Percentiles rank a stretch among this genome's conserved stretches.
phyloP scores from a whole-genome alignment of 306 rosid species.

The Trifolium pratense region DNA sequence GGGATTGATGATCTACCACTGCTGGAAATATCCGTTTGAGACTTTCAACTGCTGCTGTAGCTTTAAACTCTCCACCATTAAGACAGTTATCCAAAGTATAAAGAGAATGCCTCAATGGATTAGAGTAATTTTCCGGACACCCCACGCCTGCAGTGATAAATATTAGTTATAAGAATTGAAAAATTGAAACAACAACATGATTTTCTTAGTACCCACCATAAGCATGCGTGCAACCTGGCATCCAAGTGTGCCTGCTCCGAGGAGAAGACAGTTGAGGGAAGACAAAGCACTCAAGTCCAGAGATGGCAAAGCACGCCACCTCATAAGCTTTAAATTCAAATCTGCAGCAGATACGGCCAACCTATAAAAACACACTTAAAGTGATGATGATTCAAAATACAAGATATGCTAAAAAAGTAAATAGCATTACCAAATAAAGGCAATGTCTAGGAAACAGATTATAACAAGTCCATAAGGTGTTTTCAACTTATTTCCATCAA shows the following conservation, averaged over 20 bases:
- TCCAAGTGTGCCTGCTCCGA: conserved; percentile 98
- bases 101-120: conserved; percentile 97
- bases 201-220: conserved; percentile 70
- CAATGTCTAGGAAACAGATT: no score
- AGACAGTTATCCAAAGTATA: conserved; percentile 92
- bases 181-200: conserved; percentile 21
- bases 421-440: neutral
- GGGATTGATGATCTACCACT: conserved; percentile 64
- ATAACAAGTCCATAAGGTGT: neutral
- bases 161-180: conserved; percentile 32
- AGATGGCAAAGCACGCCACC: conserved; percentile 98
- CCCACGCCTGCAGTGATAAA: conserved; percentile 84
- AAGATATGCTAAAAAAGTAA: conserved; percentile 1
- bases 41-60: conserved; percentile 83
- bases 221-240: conserved; percentile 99
- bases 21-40: conserved; percentile 87
- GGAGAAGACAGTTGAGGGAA: conserved; percentile 88
- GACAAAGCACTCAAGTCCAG: conserved; percentile 72
- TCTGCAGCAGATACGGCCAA: conserved; percentile 97
- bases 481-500: conserved; percentile 54
- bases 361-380: conserved; percentile 54
- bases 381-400: conserved; percentile 31
- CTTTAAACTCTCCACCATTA: conserved; percentile 87
- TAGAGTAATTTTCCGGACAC: conserved; percentile 85
- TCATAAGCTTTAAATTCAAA: conserved; percentile 96